Evolutionary conservation across 2,329 filamentous ascomycete genomes (phyloP).

Genomic region (Beauveria sp.): DNA sequence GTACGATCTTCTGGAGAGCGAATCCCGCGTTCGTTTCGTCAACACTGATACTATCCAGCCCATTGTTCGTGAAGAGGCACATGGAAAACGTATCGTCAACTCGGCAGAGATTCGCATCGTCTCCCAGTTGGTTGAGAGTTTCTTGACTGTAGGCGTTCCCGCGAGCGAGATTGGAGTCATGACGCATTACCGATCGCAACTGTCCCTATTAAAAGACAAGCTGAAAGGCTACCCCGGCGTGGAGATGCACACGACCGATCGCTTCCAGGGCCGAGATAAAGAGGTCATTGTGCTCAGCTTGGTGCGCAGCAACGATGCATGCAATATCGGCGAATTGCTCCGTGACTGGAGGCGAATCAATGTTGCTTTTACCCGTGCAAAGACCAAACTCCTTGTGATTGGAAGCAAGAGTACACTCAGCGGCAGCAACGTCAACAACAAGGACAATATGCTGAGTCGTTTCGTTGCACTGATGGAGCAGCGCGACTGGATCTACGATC

Average conservation of each 20-base stretch:
- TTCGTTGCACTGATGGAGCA: constrained; percentile 73
- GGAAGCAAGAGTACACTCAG: constrained; percentile 77
- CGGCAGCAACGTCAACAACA: constrained; percentile 42
- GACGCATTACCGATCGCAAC: constrained; percentile 91
- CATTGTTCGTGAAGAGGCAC: constrained; percentile 60
- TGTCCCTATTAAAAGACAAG: constrained; percentile 70
- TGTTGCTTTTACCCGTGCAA: constrained; percentile 87
- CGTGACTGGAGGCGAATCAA: constrained; percentile 92
- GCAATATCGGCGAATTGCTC: constrained; percentile 81
- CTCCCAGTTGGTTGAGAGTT: constrained; percentile 69
- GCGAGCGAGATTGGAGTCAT: constrained; percentile 82
- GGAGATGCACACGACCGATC: constrained; percentile 95
- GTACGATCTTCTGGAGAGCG: constrained; percentile 59
- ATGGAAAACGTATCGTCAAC: constrained; percentile 84
- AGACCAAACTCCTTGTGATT: constrained; percentile 83
- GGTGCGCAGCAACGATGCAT: constrained; percentile 76
- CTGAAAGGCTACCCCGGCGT: constrained; percentile 57
- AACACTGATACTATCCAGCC: constrained; percentile 74
- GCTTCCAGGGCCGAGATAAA: constrained; percentile 94
- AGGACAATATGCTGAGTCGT: constrained; percentile 65
- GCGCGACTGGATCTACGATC: constrained; percentile 70
- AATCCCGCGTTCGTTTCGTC: constrained; percentile 72
- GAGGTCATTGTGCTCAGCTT: constrained; percentile 82
- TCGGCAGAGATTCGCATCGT: constrained; percentile 71
- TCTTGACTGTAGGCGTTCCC: constrained; percentile 69